A percentile compares a stretch with the other conserved stretches of the same genome.
Conservation (phyloP, 495 filamentous ascomycete genomes). For the Cenococcum geophilum region DNA sequence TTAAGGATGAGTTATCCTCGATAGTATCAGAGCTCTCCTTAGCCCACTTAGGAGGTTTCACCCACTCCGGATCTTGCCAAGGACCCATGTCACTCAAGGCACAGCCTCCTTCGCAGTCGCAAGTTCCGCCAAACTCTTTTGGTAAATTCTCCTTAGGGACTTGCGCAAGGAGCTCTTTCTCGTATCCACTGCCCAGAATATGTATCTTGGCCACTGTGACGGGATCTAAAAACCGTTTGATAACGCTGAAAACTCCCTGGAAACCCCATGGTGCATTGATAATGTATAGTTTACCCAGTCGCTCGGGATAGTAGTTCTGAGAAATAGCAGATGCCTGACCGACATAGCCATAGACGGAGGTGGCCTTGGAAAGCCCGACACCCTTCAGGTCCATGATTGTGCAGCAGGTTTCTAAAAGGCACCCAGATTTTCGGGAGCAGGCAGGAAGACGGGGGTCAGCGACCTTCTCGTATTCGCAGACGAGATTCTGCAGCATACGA, state of each 20-base stretch:
- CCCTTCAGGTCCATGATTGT: constrained; percentile 95
- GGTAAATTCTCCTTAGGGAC: constrained; percentile 89
- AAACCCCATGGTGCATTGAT: constrained; percentile 98
- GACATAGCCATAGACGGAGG: constrained; percentile 70
- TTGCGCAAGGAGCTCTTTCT: constrained; percentile 75
- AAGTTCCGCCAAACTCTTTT: constrained; percentile 75
- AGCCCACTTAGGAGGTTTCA: constrained; percentile 41
- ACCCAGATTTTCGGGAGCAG: constrained; percentile 85
- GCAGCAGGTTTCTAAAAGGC: constrained; percentile 93
- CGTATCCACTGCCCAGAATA: constrained; percentile 73
- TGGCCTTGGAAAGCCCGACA: constrained; percentile 72
- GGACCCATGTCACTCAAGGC: constrained; percentile 82
- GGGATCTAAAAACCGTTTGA: constrained; percentile 91
- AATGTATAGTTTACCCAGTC: constrained; percentile 79
- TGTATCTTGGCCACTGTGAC: constrained; percentile 96
- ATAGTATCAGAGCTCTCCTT: constrained; percentile 18
- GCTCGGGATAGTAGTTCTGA: constrained; percentile 97
- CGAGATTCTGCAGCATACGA: constrained; percentile 92
- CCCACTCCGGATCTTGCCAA: constrained; percentile 81
- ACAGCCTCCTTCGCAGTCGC: constrained; percentile 79
- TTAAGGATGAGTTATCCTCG: constrained; percentile 21
- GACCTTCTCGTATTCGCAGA: constrained; percentile 93
- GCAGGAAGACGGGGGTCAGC: constrained; percentile 88
- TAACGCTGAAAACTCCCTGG: constrained; percentile 68
- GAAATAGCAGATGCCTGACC: constrained; percentile 62